Conservation (phyloP, 176 grass and related monocot species). For the Oryza meridionalis region DNA sequence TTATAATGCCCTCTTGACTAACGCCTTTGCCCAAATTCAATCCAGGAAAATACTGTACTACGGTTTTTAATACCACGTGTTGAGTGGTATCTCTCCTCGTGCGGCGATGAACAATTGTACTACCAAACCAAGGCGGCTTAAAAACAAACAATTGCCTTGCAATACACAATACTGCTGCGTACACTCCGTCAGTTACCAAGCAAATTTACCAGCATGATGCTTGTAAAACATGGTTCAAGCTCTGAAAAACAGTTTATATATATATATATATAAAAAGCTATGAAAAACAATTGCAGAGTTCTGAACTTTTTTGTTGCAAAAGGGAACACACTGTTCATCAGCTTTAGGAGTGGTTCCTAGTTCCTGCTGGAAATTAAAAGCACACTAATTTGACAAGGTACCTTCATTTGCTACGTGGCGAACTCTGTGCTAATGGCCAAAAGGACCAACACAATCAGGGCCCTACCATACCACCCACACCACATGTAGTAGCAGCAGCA, state of each 20-base stretch:
- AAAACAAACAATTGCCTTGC: not conserved
- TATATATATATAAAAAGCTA: too few relatives aligned
- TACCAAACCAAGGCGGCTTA: not conserved
- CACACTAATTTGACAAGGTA: not conserved
- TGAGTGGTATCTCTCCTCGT: not conserved
- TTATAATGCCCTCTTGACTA: not conserved
- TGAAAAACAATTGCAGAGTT: too few relatives aligned
- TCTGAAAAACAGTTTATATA: too few relatives aligned
- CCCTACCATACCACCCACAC: not conserved
- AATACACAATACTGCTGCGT: not conserved
- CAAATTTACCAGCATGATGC: too few relatives aligned
- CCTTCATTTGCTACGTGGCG: not conserved
- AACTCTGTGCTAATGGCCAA: not conserved
- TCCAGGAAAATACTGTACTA: not conserved
- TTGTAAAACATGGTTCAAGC: not conserved
- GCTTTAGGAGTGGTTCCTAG: not conserved
- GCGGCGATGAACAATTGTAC: not conserved
- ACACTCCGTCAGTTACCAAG: not conserved
- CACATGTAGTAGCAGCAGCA: not conserved
- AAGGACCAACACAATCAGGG: not conserved
- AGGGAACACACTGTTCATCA: not conserved
- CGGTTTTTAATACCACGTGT: not conserved
- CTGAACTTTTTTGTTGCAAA: not conserved
- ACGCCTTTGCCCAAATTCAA: not conserved
- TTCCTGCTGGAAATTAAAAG: not conserved